Evolutionary conservation across 306 rosid species (phyloP).

Genomic region (Castanopsis chinensis): DNA sequence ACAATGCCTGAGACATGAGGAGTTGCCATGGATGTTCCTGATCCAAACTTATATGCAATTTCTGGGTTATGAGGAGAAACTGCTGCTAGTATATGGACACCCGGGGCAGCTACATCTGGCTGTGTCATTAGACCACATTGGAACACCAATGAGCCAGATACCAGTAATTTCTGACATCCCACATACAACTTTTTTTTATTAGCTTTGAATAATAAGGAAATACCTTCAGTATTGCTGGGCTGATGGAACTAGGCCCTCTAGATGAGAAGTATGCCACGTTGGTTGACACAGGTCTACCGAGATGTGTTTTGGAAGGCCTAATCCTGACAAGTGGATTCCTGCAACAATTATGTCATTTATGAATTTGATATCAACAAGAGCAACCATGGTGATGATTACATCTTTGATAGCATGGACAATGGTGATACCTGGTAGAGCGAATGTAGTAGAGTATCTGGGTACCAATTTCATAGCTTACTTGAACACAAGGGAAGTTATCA

Average conservation of each 20-base stretch:
- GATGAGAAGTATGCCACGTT: conserved; percentile 45
- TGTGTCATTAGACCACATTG: conserved; percentile 11
- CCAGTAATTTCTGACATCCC: background rate
- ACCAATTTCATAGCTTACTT: conserved; percentile 40
- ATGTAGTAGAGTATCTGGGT: conserved; percentile 37
- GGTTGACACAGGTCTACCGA: conserved; percentile 42
- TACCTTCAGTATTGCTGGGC: conserved; percentile 52
- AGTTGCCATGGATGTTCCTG: conserved; percentile 62
- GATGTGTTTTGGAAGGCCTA: conserved; percentile 32
- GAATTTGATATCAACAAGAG: background rate
- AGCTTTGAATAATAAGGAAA: background rate
- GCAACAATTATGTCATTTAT: conserved; percentile 1
- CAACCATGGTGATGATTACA: background rate
- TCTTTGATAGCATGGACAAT: background rate
- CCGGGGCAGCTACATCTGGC: conserved; percentile 65
- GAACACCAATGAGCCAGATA: background rate
- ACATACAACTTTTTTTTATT: background rate
- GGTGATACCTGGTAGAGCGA: conserved; percentile 40
- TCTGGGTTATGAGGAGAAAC: conserved; percentile 14
- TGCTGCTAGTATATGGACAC: conserved; percentile 39
- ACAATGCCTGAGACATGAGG: conserved; percentile 53
- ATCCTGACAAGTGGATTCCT: conserved; percentile 38
- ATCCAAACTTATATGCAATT: conserved; percentile 17
- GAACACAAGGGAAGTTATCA: conserved; percentile 34
- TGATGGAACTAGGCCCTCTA: conserved; percentile 52